These are phyloP conservation scores for Cladophialophora exuberans DNA, from an alignment of 2,329 filamentous ascomycete genomes.

Conservation along the genomic window DNA sequence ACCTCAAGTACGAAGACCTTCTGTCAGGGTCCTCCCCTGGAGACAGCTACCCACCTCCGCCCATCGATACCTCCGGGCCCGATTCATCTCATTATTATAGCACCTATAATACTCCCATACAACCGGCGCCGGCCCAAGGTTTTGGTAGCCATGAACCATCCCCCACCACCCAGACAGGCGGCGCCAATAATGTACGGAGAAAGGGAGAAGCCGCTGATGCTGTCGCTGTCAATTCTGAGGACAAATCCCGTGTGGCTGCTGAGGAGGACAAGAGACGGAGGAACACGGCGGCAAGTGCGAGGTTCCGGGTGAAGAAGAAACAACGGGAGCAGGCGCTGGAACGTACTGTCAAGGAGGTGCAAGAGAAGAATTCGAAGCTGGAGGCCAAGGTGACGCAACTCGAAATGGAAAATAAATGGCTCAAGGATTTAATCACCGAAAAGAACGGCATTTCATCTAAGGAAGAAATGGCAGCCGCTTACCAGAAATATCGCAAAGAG, in stretches of 20 bases:
- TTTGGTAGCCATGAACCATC: conserved; percentile 22
- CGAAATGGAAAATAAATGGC: conserved; percentile 82
- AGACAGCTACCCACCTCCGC: conserved; percentile 22
- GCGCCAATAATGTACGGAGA: conserved; percentile 3
- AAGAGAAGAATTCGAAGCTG: conserved; percentile 73
- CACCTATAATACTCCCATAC: conserved; percentile 34
- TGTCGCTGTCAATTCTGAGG: conserved; percentile 61
- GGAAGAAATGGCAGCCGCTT: conserved; percentile 45
- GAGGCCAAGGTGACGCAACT: conserved; percentile 75
- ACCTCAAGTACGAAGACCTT: conserved; percentile 34
- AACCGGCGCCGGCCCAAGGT: conserved; percentile 29
- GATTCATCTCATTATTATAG: conserved; percentile 28
- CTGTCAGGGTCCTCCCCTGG: conserved; percentile 20
- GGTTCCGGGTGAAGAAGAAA: conserved; percentile 96
- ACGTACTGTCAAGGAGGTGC: conserved; percentile 79
- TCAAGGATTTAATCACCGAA: conserved; percentile 78
- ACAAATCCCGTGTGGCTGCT: conserved; percentile 71
- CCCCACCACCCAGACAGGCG: conserved; percentile 2
- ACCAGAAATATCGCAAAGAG: conserved; percentile 45
- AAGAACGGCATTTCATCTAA: conserved; percentile 65
- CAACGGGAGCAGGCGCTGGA: conserved; percentile 87
- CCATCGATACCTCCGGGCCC: conserved; percentile 22
- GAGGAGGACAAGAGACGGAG: conserved; percentile 89
- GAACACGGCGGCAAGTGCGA: conserved; percentile 85
- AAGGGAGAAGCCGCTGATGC: conserved; percentile 21